phyloP scores from a whole-genome alignment of 371 early-diverging fungal species.

The Capillidium heterosporum region DNA sequence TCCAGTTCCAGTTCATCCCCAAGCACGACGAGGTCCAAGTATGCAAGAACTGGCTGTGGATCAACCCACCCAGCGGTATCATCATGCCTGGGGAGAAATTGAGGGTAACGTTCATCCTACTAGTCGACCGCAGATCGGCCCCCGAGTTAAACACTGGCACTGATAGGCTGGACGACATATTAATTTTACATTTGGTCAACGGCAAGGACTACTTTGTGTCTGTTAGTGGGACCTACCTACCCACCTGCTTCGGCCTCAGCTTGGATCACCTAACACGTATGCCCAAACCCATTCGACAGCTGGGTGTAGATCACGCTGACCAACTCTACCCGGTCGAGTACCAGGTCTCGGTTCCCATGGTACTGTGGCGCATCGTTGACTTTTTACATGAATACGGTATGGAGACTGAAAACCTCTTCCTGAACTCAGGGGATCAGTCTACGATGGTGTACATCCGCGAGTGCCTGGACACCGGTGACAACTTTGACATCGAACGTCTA shows the following conservation, averaged over 20 bases:
- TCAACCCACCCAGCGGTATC: slow-evolving; percentile 37
- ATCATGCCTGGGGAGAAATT: slow-evolving; percentile 38
- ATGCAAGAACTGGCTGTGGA: slow-evolving; percentile 45
- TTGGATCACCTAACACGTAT: slow-evolving; percentile 38
- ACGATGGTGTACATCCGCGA: slow-evolving; percentile 49
- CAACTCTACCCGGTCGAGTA: background rate
- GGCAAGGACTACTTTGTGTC: slow-evolving; percentile 72
- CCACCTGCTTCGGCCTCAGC: slow-evolving; percentile 53
- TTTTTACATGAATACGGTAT: slow-evolving; percentile 50
- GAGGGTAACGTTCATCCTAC: slow-evolving; percentile 29
- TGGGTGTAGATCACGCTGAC: background rate
- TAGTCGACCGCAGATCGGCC: slow-evolving; percentile 40
- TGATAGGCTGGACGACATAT: slow-evolving; percentile 47
- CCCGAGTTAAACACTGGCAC: slow-evolving; percentile 40
- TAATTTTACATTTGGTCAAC: slow-evolving; percentile 60
- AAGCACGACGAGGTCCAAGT: slow-evolving; percentile 27
- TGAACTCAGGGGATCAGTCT: slow-evolving; percentile 38
- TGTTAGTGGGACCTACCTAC: slow-evolving; percentile 42
- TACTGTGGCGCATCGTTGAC: slow-evolving; percentile 61
- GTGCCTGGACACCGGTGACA: slow-evolving; percentile 61
- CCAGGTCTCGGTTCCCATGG: slow-evolving; percentile 54
- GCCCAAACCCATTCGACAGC: slow-evolving; percentile 22
- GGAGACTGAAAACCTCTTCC: slow-evolving; percentile 44
- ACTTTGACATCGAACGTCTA: slow-evolving; percentile 37
- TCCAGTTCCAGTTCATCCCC: slow-evolving; percentile 47